Conservation (phyloP, 345 rosid genomes). For the Moringa oleifera region DNA sequence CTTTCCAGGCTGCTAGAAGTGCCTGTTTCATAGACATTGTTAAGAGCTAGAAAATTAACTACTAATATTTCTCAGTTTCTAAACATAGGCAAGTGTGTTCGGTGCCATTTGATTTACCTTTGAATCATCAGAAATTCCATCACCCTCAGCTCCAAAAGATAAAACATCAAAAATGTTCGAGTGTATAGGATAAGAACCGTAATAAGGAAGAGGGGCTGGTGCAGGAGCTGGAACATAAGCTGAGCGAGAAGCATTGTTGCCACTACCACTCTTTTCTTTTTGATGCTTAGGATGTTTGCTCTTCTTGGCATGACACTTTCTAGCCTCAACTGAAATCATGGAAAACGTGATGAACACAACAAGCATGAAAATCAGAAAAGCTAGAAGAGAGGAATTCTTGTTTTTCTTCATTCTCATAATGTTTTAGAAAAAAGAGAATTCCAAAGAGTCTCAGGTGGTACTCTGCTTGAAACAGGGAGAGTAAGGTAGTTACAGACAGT, state of each 20-base stretch:
- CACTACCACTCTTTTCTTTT: conserved; percentile 20
- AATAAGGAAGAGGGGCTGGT: conserved; percentile 26
- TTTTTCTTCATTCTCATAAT: conserved; percentile 26
- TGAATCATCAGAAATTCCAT: conserved; percentile 60
- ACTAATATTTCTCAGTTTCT: background rate
- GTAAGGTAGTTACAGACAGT: conserved; percentile 30
- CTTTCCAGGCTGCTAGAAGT: conserved; percentile 49
- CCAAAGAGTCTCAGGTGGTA: background rate
- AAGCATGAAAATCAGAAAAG: conserved; percentile 12
- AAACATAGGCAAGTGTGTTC: background rate
- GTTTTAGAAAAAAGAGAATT: background rate
- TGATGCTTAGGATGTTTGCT: conserved; percentile 26
- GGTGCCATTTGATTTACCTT: conserved; percentile 20
- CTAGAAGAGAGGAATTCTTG: conserved; percentile 15
- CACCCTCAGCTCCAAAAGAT: conserved; percentile 53
- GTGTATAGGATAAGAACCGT: conserved; percentile 10
- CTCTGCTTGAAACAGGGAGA: conserved; percentile 10
- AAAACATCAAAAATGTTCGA: conserved; percentile 34
- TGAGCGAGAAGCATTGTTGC: conserved; percentile 7
- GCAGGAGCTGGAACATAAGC: conserved; percentile 22
- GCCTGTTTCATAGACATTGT: conserved; percentile 28
- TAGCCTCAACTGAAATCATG: conserved; percentile 35
- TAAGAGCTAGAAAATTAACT: background rate
- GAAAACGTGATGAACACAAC: conserved; percentile 18
- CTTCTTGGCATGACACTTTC: conserved; percentile 34